Evolutionary conservation across 2,329 filamentous ascomycete species (phyloP), one percentile per base, ranked within the genome.

Genomic region (Colletotrichum sp.): DNA sequence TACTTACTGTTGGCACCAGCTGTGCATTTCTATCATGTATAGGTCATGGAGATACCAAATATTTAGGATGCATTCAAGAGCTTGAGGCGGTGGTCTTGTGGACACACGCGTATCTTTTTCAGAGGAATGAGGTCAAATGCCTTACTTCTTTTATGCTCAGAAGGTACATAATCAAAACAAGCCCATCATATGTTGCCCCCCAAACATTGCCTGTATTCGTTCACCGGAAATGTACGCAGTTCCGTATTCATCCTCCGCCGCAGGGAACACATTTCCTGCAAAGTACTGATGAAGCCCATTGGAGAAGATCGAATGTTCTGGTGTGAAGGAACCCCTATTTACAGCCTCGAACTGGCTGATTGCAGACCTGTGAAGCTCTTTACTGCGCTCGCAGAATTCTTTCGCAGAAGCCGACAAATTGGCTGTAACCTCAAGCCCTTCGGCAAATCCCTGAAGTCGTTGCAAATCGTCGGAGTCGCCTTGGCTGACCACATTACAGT

Each of bases 171-270:
- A 1, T 64, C 12, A 36, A 16, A 21, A 52, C 0, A 52, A 52
- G 6, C n/a, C 36, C 52, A 55, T 30, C 12, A 69, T 32, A 7
- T 72, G 52, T 10, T 72, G 49, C 2, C 49, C 34, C 24, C 52
- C 63, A 36, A 72, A 73, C 39, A 69, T 69, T 2, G 57, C 30
- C 55, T 69, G 55, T 5, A 69, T 63, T 21, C 15, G 15, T 18
- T 73, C 55, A 7, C 13, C 10, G 8, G 62, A 44, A 16, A 64
- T 7, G 2, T 64, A 15, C 18, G 18, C 15, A 7, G 15, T n/a
- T 1, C 28, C 18, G 5, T 59, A 59, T 16, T 28, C 26, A n/a
- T 69, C 28, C n/a, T 18, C 49, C 10, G 9, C 21, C 3, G 2
- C 52, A 18, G 34, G 16, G 13, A 72, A 34, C 32, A 39, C 5